A percentile compares a stretch with the other conserved stretches of the same genome.
These are phyloP conservation scores for Anastatica hierochuntica DNA, from an alignment of 345 rosid genomes.

Conservation along the genomic window DNA sequence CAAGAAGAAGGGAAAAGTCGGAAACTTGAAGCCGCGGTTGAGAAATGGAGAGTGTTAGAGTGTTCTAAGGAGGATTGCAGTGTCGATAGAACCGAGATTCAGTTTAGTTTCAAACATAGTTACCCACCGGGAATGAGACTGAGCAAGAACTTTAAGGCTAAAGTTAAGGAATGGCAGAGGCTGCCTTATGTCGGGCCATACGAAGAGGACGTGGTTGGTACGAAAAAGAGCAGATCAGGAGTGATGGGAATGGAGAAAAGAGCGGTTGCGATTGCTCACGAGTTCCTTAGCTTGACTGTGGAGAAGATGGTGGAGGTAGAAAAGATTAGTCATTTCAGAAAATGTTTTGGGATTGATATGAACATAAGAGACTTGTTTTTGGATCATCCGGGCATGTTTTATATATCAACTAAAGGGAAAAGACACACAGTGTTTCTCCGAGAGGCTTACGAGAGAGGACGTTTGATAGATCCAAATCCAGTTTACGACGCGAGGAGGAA, in stretches of 20 bases:
- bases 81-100: slow-evolving; percentile 41
- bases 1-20: slow-evolving; percentile 23
- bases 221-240: slow-evolving; percentile 40
- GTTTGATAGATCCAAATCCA: slow-evolving; percentile 53
- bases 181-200: slow-evolving; percentile 69
- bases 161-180: slow-evolving; percentile 76
- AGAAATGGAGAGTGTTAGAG: slow-evolving; percentile 68
- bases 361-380: slow-evolving; percentile 81
- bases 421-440: slow-evolving; percentile 77
- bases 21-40: slow-evolving; percentile 50
- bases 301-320: slow-evolving; percentile 94
- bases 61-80: slow-evolving; percentile 48
- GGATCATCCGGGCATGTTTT: slow-evolving; percentile 86
- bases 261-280: slow-evolving; percentile 67
- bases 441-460: slow-evolving; percentile 77
- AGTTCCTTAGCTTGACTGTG: slow-evolving; percentile 71
- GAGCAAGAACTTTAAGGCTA: slow-evolving; percentile 62
- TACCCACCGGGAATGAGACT: slow-evolving; percentile 84
- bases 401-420: slow-evolving; percentile 74
- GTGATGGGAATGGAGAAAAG: slow-evolving; percentile 51
- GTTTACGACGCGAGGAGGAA: slow-evolving; percentile 62
- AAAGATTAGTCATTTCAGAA: slow-evolving; percentile 86
- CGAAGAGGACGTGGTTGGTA: slow-evolving; percentile 42
- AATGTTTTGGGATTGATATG: slow-evolving; percentile 66
- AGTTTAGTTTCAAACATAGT: slow-evolving; percentile 49